These are phyloP conservation scores for Diaporthe batatas DNA, from an alignment of 2,329 filamentous ascomycete genomes.

Conservation along the genomic window DNA sequence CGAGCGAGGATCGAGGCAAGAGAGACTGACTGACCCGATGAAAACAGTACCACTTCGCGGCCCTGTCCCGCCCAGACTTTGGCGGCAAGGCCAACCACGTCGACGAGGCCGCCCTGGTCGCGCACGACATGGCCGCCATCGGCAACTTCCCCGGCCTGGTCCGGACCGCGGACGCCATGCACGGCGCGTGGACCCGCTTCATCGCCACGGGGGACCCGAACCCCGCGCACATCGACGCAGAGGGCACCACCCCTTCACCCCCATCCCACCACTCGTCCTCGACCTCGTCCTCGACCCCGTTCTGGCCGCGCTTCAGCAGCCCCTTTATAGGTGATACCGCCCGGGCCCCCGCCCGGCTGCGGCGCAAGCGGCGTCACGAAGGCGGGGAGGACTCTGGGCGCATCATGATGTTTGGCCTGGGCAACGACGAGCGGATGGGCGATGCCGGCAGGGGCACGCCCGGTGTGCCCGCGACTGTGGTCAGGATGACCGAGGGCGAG, in stretches of 20 bases:
- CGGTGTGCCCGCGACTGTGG: constrained; percentile 60
- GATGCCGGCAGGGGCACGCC: constrained; percentile 50
- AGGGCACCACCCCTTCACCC: neutral
- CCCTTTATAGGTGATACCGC: constrained; percentile 32
- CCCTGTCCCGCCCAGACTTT: constrained; percentile 45
- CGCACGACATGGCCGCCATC: constrained; percentile 57
- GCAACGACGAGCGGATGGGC: constrained; percentile 67
- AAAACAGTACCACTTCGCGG: constrained; percentile 68
- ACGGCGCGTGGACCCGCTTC: constrained; percentile 57
- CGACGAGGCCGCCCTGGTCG: constrained; percentile 59
- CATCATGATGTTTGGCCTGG: constrained; percentile 69
- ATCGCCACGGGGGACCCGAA: constrained; percentile 44
- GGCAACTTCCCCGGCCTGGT: constrained; percentile 53
- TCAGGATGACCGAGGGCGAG: constrained; percentile 59
- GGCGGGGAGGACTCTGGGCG: constrained; percentile 48
- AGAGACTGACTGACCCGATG: constrained; percentile 54
- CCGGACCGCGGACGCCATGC: constrained; percentile 57
- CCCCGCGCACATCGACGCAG: constrained; percentile 40
- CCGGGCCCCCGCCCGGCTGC: constrained; percentile 26
- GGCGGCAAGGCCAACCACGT: constrained; percentile 60
- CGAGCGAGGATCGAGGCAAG: neutral
- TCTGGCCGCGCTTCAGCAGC: constrained; percentile 55
- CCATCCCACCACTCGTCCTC: neutral
- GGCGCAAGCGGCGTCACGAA: constrained; percentile 30
- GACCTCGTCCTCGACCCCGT: constrained; percentile 45